Percentiles rank a stretch among this genome's conserved stretches.
Evolutionary conservation across 2,329 filamentous ascomycete species (phyloP).

Genomic region (Colletotrichum costaricense): DNA sequence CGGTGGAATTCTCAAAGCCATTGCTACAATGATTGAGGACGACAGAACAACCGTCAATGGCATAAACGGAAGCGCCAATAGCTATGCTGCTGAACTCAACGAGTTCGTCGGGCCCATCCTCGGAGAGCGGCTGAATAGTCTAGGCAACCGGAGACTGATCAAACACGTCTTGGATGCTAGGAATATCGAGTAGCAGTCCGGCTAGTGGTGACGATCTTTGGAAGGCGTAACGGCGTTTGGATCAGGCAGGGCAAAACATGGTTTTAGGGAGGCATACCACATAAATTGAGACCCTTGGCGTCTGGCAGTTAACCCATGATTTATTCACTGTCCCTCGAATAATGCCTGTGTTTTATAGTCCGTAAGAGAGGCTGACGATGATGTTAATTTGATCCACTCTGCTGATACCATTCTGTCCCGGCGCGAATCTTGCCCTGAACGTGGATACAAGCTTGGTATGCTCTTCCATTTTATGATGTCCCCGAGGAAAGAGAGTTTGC

Average conservation of each 20-base stretch:
- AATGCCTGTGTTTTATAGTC: neutral
- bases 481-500: no score
- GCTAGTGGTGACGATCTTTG: constrained; percentile 40
- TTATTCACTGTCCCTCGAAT: neutral
- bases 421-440: no score
- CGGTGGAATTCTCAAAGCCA: constrained; percentile 65
- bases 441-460: no score
- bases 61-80: constrained; percentile 39
- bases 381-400: no score
- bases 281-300: constrained; percentile 8
- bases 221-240: constrained; percentile 39
- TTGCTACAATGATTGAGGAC: constrained; percentile 55
- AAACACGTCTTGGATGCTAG: constrained; percentile 66
- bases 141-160: constrained; percentile 60
- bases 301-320: neutral
- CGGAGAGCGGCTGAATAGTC: constrained; percentile 58
- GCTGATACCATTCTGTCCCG: no score
- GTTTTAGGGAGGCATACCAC: constrained; percentile 29
- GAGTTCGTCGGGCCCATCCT: constrained; percentile 68
- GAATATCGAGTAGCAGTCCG: constrained; percentile 55
- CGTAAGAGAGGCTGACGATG: no score
- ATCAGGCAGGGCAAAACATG: constrained; percentile 28
- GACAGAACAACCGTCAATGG: constrained; percentile 33
- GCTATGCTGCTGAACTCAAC: constrained; percentile 58
- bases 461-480: no score